A percentile compares a stretch with the other conserved stretches of the same genome.
phyloP scores from a whole-genome alignment of 2,329 filamentous ascomycete species.

The Exophiala lecanii-corni region DNA sequence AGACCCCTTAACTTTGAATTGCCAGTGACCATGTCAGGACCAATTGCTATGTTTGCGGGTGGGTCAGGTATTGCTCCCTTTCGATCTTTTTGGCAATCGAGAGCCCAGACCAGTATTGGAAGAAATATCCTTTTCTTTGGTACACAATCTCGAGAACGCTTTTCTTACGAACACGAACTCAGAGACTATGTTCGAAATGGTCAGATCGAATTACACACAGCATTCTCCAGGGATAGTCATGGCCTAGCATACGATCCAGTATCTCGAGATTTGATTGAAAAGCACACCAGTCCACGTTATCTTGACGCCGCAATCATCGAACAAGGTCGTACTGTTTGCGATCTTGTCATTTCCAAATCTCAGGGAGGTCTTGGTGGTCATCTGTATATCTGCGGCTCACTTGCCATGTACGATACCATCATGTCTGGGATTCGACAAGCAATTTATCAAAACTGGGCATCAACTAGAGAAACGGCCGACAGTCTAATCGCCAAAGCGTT shows the following conservation, averaged over 20 bases:
- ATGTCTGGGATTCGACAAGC: slow-evolving; percentile 54
- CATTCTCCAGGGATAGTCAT: slow-evolving; percentile 13
- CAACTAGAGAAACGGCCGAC: slow-evolving; percentile 50
- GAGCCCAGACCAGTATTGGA: slow-evolving; percentile 13
- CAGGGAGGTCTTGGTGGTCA: slow-evolving; percentile 26
- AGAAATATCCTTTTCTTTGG: slow-evolving; percentile 17
- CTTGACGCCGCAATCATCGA: slow-evolving; percentile 12
- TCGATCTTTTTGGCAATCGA: slow-evolving; percentile 15
- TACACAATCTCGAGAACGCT: slow-evolving; percentile 12
- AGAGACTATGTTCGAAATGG: slow-evolving; percentile 11
- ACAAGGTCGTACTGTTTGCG: slow-evolving; percentile 17
- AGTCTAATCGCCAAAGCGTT: slow-evolving; percentile 50
- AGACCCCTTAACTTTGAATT: slow-evolving; percentile 14
- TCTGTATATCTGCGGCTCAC: slow-evolving; percentile 48
- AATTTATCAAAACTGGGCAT: slow-evolving; percentile 50
- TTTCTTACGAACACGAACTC: slow-evolving; percentile 17
- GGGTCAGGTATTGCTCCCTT: slow-evolving; percentile 13
- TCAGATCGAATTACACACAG: slow-evolving; percentile 15
- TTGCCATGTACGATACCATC: slow-evolving; percentile 50
- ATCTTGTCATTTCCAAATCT: slow-evolving; percentile 13
- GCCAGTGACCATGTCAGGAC: slow-evolving; percentile 10
- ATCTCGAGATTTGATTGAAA: slow-evolving; percentile 15
- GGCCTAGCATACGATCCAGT: slow-evolving; percentile 14
- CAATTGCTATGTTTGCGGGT: slow-evolving; percentile 16
- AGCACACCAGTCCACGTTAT: slow-evolving; percentile 13